phyloP scores from a whole-genome alignment of 2,329 filamentous ascomycete genomes.

The Diaporthe amygdali region DNA sequence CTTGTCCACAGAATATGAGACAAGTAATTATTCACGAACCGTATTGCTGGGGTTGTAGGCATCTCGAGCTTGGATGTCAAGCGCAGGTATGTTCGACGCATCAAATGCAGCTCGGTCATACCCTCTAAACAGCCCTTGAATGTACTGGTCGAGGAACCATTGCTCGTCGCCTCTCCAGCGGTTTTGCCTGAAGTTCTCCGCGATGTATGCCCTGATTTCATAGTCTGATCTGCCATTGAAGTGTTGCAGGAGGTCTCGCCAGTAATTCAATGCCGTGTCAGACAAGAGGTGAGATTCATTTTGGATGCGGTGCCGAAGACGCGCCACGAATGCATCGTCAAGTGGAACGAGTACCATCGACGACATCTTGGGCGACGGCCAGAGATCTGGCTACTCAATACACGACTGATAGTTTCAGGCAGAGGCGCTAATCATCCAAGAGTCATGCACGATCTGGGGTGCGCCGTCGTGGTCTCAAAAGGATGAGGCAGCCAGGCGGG shows the following conservation, averaged over 20 bases:
- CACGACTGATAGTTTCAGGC: neutral
- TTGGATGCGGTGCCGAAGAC: neutral
- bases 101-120: neutral
- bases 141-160: constrained; percentile 12
- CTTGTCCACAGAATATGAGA: neutral
- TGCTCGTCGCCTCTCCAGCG: neutral
- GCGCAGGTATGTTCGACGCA: neutral
- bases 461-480: neutral
- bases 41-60: neutral
- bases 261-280: neutral
- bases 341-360: neutral
- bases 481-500: neutral
- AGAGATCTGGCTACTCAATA: neutral
- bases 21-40: neutral
- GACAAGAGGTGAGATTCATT: neutral
- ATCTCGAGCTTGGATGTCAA: neutral
- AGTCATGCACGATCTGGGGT: neutral
- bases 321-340: neutral
- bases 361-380: constrained; percentile 3
- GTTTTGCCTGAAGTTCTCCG: neutral
- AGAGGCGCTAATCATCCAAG: neutral
- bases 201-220: neutral
- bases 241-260: neutral
- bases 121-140: constrained; percentile 19
- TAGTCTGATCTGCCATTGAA: neutral